These are phyloP conservation scores for Chaetomium sp. DNA, from an alignment of 2,329 filamentous ascomycete species.

Conservation along the genomic window DNA sequence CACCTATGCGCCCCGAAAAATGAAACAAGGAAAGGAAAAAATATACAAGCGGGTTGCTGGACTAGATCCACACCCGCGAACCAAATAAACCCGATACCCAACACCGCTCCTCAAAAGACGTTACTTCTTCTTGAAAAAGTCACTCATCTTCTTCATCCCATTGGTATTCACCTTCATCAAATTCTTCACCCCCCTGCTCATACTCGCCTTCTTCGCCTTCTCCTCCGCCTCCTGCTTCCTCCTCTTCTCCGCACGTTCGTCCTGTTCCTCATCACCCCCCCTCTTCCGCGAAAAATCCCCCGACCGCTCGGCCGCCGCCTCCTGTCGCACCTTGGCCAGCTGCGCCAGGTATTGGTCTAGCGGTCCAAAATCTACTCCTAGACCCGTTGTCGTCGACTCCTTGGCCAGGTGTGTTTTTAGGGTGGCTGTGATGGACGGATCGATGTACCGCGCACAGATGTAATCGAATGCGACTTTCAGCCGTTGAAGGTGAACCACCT, in stretches of 20 bases:
- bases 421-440: constrained; percentile 34
- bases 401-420: constrained; percentile 37
- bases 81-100: constrained; percentile 27
- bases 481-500: constrained; percentile 54
- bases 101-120: neutral
- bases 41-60: too few species aligned
- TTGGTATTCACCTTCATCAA: constrained; percentile 83
- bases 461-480: constrained; percentile 59
- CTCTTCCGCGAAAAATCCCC: constrained; percentile 68
- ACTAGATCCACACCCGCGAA: too few species aligned
- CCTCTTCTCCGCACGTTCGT: constrained; percentile 70
- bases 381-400: constrained; percentile 9
- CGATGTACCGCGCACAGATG: constrained; percentile 56
- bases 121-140: constrained; percentile 75
- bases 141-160: constrained; percentile 96
- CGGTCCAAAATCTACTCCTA: constrained; percentile 56
- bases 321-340: constrained; percentile 60
- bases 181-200: constrained; percentile 70
- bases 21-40: too few species aligned
- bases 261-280: constrained; percentile 58
- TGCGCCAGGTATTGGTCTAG: constrained; percentile 64
- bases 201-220: constrained; percentile 67
- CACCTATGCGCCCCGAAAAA: neutral
- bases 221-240: constrained; percentile 84
- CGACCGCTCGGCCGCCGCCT: constrained; percentile 63